Evolutionary conservation across 2,329 filamentous ascomycete species (phyloP), one percentile per base, ranked within the genome.

Genomic region (Fusarium verticillioides): DNA sequence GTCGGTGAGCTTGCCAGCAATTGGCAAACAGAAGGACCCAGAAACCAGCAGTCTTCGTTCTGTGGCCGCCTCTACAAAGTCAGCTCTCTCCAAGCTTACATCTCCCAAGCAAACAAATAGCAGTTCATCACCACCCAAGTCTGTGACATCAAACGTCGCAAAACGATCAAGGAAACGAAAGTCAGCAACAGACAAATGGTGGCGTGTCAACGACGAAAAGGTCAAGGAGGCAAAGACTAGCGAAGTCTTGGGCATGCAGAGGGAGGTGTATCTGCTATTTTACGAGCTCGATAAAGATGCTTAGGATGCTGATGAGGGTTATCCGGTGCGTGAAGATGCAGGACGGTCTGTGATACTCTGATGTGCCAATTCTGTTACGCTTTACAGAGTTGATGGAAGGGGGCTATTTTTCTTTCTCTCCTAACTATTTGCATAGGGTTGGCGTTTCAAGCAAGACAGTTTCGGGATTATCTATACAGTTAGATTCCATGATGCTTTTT

Each of bases 161-260:
- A 81, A 76, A 16, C 86, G 84, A 60, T 81, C 87, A 40, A 89
- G 85, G 72, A 91, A 89, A 75, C 90, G 88, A 68, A 91, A 89
- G 78, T 57, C 75, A 78, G 63, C 75, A 18, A 88, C 87, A 49
- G 92, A 97, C 78, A 91, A 82, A 73, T 99, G 96, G 96, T 99
- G 96, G 96, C 91, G 96, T 40, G 97, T 99, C 74, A 98, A 95
- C 74, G 96, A 99, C 81, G 96, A 99, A 75, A 97, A 97, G 83
- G 90, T 98, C 78, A 96, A 96, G 80, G 96, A 98, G 83, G 93
- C 94, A 75, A 97, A 95, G 85, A 98, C 95, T 10, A 90, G 88
- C 61, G 96, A 99, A 76, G 94, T 99, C 11, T 82, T 99, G 65
- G 90, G 91, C 12, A 97, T 98, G 95, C 95, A 98, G 83, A 92